phyloP scores from a whole-genome alignment of 345 rosid genomes.

The Ricinus communis region DNA sequence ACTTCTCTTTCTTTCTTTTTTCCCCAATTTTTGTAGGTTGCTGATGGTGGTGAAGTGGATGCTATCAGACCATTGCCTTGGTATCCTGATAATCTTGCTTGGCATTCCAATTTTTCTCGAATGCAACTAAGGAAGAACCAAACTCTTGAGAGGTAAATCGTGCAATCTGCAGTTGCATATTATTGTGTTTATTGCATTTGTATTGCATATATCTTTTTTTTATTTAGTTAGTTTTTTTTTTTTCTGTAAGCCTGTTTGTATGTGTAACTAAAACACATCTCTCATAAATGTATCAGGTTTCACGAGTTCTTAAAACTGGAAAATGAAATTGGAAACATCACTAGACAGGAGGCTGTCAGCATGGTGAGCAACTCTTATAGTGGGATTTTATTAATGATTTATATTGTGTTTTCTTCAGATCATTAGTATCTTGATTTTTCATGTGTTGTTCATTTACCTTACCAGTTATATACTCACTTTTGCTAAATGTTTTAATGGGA shows the following conservation, averaged over 20 bases:
- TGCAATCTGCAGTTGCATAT: not conserved
- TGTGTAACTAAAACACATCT: constrained; percentile 10
- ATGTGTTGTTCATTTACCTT: not conserved
- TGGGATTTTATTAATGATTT: not conserved
- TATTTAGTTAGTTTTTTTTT: not conserved
- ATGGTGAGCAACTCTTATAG: constrained; percentile 54
- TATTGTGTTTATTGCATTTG: not conserved
- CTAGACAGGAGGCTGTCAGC: constrained; percentile 97
- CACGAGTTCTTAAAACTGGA: constrained; percentile 93
- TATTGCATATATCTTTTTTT: not conserved
- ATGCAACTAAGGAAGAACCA: constrained; percentile 92
- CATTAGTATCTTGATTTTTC: not conserved
- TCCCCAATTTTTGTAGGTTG: constrained; percentile 55
- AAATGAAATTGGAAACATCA: constrained; percentile 93
- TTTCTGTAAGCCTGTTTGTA: not conserved
- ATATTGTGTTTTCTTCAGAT: not conserved
- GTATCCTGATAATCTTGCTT: constrained; percentile 87
- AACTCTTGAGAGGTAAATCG: constrained; percentile 75
- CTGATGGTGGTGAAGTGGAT: constrained; percentile 66
- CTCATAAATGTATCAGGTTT: constrained; percentile 54
- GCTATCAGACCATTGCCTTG: constrained; percentile 84
- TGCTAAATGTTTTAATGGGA: constrained; percentile 19
- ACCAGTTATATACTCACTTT: not conserved
- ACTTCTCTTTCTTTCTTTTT: constrained; percentile 1
- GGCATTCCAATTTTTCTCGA: constrained; percentile 91